A percentile compares a stretch with the other conserved stretches of the same genome.
phyloP scores from a whole-genome alignment of 2,329 filamentous ascomycete species.

The Fusarium pilosicola region DNA sequence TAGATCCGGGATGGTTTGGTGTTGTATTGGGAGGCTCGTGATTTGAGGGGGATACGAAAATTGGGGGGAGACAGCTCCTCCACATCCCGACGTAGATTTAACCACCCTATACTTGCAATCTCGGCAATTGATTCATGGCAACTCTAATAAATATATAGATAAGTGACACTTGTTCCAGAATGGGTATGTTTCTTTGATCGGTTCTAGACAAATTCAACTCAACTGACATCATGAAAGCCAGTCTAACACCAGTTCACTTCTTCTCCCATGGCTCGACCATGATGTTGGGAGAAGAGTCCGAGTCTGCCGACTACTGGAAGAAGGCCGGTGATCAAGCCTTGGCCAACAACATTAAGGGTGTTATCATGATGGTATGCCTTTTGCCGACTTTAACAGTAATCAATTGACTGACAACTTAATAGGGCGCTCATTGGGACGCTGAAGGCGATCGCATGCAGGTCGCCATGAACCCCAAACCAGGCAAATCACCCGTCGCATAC shows the following conservation, averaged over 20 bases:
- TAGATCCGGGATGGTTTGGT: neutral
- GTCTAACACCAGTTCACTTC: conserved; percentile 35
- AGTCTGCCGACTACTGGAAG: conserved; percentile 37
- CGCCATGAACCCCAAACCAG: conserved; percentile 67
- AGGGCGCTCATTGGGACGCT: conserved; percentile 70
- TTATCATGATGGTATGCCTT: conserved; percentile 36
- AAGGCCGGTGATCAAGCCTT: conserved; percentile 37
- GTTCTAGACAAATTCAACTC: too few relatives aligned
- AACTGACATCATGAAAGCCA: conserved; percentile 13
- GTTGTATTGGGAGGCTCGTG: neutral
- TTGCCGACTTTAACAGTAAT: too few relatives aligned
- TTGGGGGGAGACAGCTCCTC: neutral
- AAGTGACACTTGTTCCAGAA: neutral
- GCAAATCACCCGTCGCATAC: conserved; percentile 72
- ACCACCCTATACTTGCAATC: neutral
- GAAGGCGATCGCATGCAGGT: conserved; percentile 67
- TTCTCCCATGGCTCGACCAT: conserved; percentile 42
- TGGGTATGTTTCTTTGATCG: neutral
- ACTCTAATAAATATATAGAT: neutral
- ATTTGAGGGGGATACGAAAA: neutral
- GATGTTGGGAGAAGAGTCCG: conserved; percentile 40
- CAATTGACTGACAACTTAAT: rapidly evolving
- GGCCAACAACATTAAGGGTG: conserved; percentile 31
- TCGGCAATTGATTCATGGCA: neutral
- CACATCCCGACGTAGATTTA: conserved; percentile 14